Evolutionary conservation across 108 stramenopile species (phyloP).

Genomic region (Stephanodiscus minutulus): DNA sequence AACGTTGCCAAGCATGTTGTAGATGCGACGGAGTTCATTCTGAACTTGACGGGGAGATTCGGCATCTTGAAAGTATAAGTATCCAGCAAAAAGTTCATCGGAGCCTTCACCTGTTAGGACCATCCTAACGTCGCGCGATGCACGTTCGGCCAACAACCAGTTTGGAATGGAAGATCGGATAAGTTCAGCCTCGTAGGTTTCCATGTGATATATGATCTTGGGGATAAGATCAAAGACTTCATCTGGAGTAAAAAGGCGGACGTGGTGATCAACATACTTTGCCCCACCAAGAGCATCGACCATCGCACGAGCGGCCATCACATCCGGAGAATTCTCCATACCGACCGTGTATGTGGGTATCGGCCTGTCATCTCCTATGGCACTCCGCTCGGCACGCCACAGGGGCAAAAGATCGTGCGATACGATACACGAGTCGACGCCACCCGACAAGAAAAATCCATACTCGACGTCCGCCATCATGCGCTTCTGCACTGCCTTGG

Average conservation of each 20-base stretch:
- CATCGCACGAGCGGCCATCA: slow-evolving; percentile 74
- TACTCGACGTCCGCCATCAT: slow-evolving; percentile 84
- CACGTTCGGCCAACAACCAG: slow-evolving; percentile 76
- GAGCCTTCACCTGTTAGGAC: slow-evolving; percentile 76
- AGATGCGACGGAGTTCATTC: slow-evolving; percentile 69
- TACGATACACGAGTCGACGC: slow-evolving; percentile 76
- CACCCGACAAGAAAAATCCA: slow-evolving; percentile 76
- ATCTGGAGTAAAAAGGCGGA: slow-evolving; percentile 62
- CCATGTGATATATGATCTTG: slow-evolving; percentile 82
- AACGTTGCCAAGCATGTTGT: slow-evolving; percentile 66
- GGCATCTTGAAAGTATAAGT: slow-evolving; percentile 76
- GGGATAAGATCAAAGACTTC: slow-evolving; percentile 80
- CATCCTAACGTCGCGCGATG: slow-evolving; percentile 77
- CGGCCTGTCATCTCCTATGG: slow-evolving; percentile 65
- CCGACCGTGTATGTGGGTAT: slow-evolving; percentile 76
- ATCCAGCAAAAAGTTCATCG: slow-evolving; percentile 80
- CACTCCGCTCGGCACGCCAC: slow-evolving; percentile 36
- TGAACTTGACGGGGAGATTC: slow-evolving; percentile 61
- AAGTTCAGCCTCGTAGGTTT: slow-evolving; percentile 81
- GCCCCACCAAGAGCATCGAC: slow-evolving; percentile 66
- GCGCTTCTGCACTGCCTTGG: slow-evolving; percentile 63
- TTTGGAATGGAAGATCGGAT: slow-evolving; percentile 80
- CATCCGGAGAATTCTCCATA: slow-evolving; percentile 76
- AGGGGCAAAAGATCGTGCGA: slow-evolving; percentile 63
- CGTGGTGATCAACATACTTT: slow-evolving; percentile 57